A percentile compares a stretch with the other conserved stretches of the same genome.
phyloP scores from a whole-genome alignment of 768 basidiomycete genomes.

The Calocybe cyanea region DNA sequence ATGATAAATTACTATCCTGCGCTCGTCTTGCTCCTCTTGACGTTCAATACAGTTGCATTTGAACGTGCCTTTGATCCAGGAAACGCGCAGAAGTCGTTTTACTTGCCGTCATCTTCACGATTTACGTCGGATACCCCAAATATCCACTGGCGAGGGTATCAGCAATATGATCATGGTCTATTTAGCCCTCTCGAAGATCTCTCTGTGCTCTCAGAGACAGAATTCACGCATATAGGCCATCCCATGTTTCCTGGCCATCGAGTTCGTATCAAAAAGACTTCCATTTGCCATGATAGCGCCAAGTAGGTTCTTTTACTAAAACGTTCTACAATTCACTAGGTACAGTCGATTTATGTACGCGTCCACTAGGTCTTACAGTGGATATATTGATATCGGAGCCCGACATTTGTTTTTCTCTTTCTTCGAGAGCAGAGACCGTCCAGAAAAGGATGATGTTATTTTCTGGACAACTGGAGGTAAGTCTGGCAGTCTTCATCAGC shows the following conservation, averaged over 20 bases:
- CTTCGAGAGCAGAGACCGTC: slow-evolving; percentile 60
- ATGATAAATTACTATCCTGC: no score
- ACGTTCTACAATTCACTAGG: no score
- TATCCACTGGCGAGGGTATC: not conserved
- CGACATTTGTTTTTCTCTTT: slow-evolving; percentile 54
- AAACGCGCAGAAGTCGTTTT: no score
- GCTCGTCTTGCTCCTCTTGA: no score
- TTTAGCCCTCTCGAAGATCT: slow-evolving; percentile 1
- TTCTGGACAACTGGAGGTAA: slow-evolving; percentile 52
- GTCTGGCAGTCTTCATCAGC: not conserved
- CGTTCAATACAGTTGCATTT: not conserved
- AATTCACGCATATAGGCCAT: slow-evolving; percentile 37
- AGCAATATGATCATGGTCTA: not conserved
- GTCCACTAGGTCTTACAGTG: slow-evolving; percentile 33
- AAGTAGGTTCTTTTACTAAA: slow-evolving; percentile 23
- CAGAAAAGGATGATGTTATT: slow-evolving; percentile 57
- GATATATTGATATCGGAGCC: slow-evolving; percentile 46
- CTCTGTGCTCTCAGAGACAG: slow-evolving; percentile 16
- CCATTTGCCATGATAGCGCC: slow-evolving; percentile 38
- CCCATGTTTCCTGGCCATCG: slow-evolving; percentile 40
- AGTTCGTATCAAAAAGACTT: slow-evolving; percentile 36
- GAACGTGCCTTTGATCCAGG: not conserved
- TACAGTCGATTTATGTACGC: no score
- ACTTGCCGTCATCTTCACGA: no score
- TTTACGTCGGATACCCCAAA: no score